Percentiles rank a stretch among this genome's conserved stretches.
These are phyloP conservation scores for Ramularia endophylla DNA, from an alignment of 2,329 filamentous ascomycete genomes.

Conservation along the genomic window DNA sequence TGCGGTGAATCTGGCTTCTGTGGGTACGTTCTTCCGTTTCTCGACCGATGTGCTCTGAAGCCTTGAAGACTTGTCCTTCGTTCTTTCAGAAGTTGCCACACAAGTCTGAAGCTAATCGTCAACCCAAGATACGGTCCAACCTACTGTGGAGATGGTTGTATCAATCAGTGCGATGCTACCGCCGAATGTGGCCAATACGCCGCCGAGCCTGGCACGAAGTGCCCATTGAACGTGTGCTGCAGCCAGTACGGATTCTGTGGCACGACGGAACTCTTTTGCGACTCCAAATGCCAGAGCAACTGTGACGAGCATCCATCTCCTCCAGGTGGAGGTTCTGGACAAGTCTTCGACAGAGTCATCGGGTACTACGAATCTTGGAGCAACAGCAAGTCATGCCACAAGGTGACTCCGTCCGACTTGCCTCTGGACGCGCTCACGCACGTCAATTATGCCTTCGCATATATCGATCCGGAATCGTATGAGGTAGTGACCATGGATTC, in stretches of 20 bases:
- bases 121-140: no score
- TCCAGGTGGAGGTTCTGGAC: neutral
- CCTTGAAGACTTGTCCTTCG: no score
- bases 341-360: neutral
- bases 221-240: conserved; percentile 4
- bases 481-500: neutral
- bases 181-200: no score
- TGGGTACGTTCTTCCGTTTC: conserved; percentile 3
- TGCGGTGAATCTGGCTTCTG: conserved; percentile 1
- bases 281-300: neutral
- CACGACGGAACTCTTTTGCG: neutral
- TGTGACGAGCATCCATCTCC: neutral
- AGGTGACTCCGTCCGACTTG: neutral
- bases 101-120: no score
- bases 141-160: conserved; percentile 2
- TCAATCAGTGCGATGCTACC: conserved; percentile 1
- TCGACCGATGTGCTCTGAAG: no score
- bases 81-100: no score
- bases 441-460: conserved; percentile 5
- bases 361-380: conserved; percentile 7
- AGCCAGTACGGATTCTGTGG: conserved; percentile 4
- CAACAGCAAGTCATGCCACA: neutral
- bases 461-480: conserved; percentile 9
- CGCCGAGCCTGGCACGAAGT: no score
- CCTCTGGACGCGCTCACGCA: conserved; percentile 5